Evolutionary conservation across 129 eudicot species (phyloP), one percentile per base, ranked within the genome.

Genomic region (Sambucus nigra): DNA sequence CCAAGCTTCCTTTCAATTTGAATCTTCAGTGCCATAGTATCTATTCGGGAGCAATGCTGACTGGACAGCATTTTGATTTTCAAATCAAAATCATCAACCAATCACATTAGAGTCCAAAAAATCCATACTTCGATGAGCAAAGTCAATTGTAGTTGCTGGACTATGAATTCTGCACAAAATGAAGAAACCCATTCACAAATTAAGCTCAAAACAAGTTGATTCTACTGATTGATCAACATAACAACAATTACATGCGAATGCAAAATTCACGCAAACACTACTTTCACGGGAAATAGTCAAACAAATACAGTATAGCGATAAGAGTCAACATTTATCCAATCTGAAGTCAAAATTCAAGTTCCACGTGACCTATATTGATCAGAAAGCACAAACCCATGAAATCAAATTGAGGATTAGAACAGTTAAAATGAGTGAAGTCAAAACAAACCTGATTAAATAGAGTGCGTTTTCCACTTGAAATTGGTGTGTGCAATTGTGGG

Each of bases 1-100:
- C 97, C 95, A 55, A 88, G 38, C 50, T 60, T 73, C 62, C 64
- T 75, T 44, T 72, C 82, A 0, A 88, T 65, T 28, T 24, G 66
- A 42, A 55, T 21, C 60, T 68, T 84, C 59, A 88, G 64, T 51
- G 80, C 81, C 11, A 69, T 7, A 17, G 77, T 70, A 32, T 81
- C 82, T 13, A 75, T 53, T 38, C 88, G 76, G 44, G 84, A 47
- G 47, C 58, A 51, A 62, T 79, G 80, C 75, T 71, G 72, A 64
- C 60, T 69, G 1, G 64, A 68, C 4, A 85, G 81, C 94, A 83
- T 87, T 69, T 63, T 79, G 27, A 52, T 55, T 26, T 55, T 56
- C 44, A 25, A 65, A 47, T 17, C 18, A 42, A 66, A 44, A 73
- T 35, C 24, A 45, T 57, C 51, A 56, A 60, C 29, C 50, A n/a